Base-by-base conservation (phyloP, 768 basidiomycete genomes). In the Hypsizygus marmoreus region DNA sequence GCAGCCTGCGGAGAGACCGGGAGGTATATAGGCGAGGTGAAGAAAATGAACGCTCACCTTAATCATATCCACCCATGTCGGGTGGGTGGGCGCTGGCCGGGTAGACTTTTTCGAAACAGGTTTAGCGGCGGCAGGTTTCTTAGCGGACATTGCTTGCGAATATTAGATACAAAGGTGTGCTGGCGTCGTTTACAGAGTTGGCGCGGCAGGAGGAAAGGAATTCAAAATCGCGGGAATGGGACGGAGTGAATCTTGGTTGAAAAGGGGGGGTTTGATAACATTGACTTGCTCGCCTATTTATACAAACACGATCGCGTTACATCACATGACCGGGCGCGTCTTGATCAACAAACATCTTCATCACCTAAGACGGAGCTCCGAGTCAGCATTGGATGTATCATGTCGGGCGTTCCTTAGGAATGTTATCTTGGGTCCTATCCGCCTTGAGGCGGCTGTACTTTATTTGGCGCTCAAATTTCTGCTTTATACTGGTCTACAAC, bases 1-100 rank as follows among this genome's bases (percentile, higher is more conserved):
- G n/a, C n/a, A n/a, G n/a, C n/a, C n/a, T n/a, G n/a, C n/a, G n/a
- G n/a, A n/a, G n/a, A n/a, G n/a, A n/a, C n/a, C n/a, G n/a, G n/a
- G n/a, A n/a, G n/a, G n/a, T n/a, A n/a, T n/a, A n/a, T n/a, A n/a
- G n/a, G n/a, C n/a, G n/a, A n/a, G n/a, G n/a, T n/a, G 13, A 11
- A 22, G 24, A 39, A 35, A 41, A 61, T n/a, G 39, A 50, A 35
- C 37, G 34, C 74, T 62, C 57, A 86, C 87, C 76, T 88, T 88
- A 66, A 90, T 88, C 87, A 90, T 90, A 44, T 89, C 82, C 36
- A 77, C 65, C 82, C 83, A 86, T 47, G 76, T 63, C 10, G 84
- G 83, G 56, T 84, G 82, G 31, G 76, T 63, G 37, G 72, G 56
- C 14, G 72, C 63, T 26, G 70, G 55, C 67, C 77, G 81, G 42